These are phyloP conservation scores for Tremellales sp. DNA, from an alignment of 1,284 basidiomycete species.

Conservation along the genomic window DNA sequence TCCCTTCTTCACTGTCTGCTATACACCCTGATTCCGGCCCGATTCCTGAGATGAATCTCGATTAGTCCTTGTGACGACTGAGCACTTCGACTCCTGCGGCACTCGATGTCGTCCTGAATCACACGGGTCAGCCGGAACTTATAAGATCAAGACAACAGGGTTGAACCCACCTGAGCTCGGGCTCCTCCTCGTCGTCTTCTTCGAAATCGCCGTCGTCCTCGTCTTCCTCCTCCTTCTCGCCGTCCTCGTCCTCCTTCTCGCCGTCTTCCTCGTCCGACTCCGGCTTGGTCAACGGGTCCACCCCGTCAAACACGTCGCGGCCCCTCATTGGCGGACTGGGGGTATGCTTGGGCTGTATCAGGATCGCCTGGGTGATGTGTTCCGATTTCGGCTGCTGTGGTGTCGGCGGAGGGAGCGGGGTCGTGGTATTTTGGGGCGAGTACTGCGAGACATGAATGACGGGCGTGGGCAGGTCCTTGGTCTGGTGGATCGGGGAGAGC, in stretches of 20 bases:
- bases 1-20: no score
- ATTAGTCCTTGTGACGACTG: conserved; percentile 36
- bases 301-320: conserved; percentile 9
- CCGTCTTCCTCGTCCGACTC: conserved; percentile 16
- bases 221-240: conserved; percentile 30
- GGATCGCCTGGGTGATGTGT: conserved; percentile 11
- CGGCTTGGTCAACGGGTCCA: conserved; percentile 11
- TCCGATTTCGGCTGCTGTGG: neutral
- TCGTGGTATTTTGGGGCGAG: neutral
- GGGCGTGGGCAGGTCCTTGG: no score
- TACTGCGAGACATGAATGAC: neutral
- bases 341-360: conserved; percentile 12
- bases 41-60: no score
- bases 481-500: no score
- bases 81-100: conserved; percentile 47
- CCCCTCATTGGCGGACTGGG: conserved; percentile 3
- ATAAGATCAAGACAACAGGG: conserved; percentile 15
- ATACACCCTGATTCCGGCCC: no score
- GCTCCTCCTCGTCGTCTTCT: conserved; percentile 42
- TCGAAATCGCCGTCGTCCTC: conserved; percentile 36
- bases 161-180: conserved; percentile 13
- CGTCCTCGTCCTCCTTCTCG: conserved; percentile 23
- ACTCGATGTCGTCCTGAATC: conserved; percentile 30
- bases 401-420: neutral
- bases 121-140: neutral